Percentiles rank a stretch among this genome's conserved stretches.
Evolutionary conservation across 192 early-diverging fungal genomes (phyloP).

Genomic region (Coemansia sp.): DNA sequence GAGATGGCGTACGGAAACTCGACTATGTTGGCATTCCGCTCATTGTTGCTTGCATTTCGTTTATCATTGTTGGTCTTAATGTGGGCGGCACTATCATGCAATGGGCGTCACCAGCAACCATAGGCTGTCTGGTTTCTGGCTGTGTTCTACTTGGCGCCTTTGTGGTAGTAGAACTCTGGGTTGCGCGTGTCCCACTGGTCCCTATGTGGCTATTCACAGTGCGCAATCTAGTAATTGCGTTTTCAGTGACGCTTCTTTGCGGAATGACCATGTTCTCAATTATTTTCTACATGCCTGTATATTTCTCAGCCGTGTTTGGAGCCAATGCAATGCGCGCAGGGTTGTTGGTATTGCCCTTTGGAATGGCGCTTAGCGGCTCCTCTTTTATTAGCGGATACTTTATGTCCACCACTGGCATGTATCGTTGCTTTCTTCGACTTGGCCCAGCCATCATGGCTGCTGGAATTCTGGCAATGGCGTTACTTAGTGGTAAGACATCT

Average conservation of each 20-base stretch:
- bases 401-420: conserved; percentile 59
- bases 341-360: conserved; percentile 76
- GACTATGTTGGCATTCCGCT: conserved; percentile 65
- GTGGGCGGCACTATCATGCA: conserved; percentile 67
- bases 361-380: conserved; percentile 67
- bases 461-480: conserved; percentile 62
- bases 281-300: conserved; percentile 66
- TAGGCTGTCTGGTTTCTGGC: conserved; percentile 47
- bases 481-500: conserved; percentile 53
- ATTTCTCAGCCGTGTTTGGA: conserved; percentile 72
- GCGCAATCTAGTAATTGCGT: conserved; percentile 46
- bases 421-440: conserved; percentile 63
- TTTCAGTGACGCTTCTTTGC: conserved; percentile 37
- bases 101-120: conserved; percentile 58
- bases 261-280: conserved; percentile 54
- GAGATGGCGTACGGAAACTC: conserved; percentile 38
- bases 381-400: conserved; percentile 68
- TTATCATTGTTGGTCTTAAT: conserved; percentile 70
- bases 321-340: conserved; percentile 71
- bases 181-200: conserved; percentile 58
- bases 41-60: conserved; percentile 58
- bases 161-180: conserved; percentile 61
- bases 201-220: conserved; percentile 63
- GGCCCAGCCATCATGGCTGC: conserved; percentile 65
- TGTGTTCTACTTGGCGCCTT: conserved; percentile 53